A percentile compares a stretch with the other conserved stretches of the same genome.
Conservation (phyloP, 1,284 basidiomycete genomes). For the Phylloporus sp. region DNA sequence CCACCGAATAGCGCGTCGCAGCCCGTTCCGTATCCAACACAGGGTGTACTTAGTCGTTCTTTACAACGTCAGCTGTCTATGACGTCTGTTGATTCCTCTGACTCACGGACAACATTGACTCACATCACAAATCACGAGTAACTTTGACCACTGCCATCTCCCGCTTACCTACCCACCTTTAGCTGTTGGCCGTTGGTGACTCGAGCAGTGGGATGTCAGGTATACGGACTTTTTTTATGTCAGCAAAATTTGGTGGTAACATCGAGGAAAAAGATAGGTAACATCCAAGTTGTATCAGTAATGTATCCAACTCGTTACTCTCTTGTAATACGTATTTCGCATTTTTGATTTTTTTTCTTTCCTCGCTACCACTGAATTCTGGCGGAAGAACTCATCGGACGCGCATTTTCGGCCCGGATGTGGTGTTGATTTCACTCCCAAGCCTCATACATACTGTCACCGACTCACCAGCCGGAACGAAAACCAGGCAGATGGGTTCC, state of each 20-base stretch:
- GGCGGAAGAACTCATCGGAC: too few relatives aligned
- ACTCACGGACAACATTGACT: constrained; percentile 30
- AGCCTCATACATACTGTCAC: too few relatives aligned
- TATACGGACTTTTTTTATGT: constrained; percentile 18
- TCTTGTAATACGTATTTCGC: constrained; percentile 27
- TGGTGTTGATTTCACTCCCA: neutral
- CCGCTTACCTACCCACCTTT: neutral
- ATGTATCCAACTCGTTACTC: constrained; percentile 31
- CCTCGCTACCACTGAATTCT: neutral
- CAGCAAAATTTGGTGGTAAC: constrained; percentile 4
- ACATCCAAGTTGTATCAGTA: constrained; percentile 33
- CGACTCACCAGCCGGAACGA: too few relatives aligned
- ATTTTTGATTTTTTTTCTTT: neutral
- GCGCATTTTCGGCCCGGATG: too few relatives aligned
- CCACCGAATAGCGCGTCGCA: constrained; percentile 11
- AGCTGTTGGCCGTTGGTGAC: neutral
- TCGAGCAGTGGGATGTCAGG: constrained; percentile 2
- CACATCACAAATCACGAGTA: constrained; percentile 23
- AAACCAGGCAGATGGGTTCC: too few relatives aligned
- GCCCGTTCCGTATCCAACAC: constrained; percentile 8
- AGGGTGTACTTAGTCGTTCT: constrained; percentile 26
- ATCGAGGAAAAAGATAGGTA: constrained; percentile 15
- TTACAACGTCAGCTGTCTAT: constrained; percentile 36
- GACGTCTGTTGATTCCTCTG: constrained; percentile 29
- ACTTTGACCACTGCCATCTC: neutral